Evolutionary conservation across 805 yeast species (phyloP).

Genomic region (Cyberlindnera amylophila): DNA sequence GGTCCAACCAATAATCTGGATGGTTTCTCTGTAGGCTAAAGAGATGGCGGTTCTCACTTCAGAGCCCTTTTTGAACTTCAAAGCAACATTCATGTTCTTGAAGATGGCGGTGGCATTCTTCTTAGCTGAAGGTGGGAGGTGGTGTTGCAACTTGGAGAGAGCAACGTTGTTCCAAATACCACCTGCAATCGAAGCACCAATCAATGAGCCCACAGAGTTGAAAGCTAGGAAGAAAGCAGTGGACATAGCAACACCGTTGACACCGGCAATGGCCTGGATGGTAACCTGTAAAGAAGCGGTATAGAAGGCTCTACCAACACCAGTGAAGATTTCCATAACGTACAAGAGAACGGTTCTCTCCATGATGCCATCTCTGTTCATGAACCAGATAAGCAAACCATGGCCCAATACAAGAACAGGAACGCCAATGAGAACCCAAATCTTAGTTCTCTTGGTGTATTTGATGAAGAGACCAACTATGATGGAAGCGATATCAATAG

Average conservation of each 20-base stretch:
- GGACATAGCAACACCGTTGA: slow-evolving; percentile 27
- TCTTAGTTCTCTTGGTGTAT: slow-evolving; percentile 26
- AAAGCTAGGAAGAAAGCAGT: slow-evolving; percentile 30
- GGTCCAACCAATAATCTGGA: slow-evolving; percentile 29
- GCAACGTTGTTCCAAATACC: slow-evolving; percentile 29
- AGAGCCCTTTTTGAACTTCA: slow-evolving; percentile 25
- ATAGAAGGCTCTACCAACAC: slow-evolving; percentile 28
- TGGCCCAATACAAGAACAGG: slow-evolving; percentile 26
- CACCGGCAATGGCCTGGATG: slow-evolving; percentile 28
- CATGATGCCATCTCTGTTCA: slow-evolving; percentile 20
- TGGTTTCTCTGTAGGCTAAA: slow-evolving; percentile 29
- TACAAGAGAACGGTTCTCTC: slow-evolving; percentile 13
- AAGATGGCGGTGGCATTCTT: slow-evolving; percentile 25
- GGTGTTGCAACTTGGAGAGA: slow-evolving; percentile 15
- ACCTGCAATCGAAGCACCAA: slow-evolving; percentile 28
- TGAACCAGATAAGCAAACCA: slow-evolving; percentile 25
- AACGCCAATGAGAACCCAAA: slow-evolving; percentile 23
- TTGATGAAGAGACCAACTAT: slow-evolving; percentile 27
- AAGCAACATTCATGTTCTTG: slow-evolving; percentile 22
- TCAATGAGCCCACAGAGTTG: slow-evolving; percentile 26
- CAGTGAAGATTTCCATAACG: slow-evolving; percentile 25
- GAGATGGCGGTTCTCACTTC: slow-evolving; percentile 27
- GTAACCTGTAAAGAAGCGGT: slow-evolving; percentile 25
- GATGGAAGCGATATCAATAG: slow-evolving; percentile 25
- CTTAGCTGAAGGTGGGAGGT: slow-evolving; percentile 21